Evolutionary conservation across 2,329 filamentous ascomycete genomes (phyloP).

Genomic region (Colletotrichum scovillei): DNA sequence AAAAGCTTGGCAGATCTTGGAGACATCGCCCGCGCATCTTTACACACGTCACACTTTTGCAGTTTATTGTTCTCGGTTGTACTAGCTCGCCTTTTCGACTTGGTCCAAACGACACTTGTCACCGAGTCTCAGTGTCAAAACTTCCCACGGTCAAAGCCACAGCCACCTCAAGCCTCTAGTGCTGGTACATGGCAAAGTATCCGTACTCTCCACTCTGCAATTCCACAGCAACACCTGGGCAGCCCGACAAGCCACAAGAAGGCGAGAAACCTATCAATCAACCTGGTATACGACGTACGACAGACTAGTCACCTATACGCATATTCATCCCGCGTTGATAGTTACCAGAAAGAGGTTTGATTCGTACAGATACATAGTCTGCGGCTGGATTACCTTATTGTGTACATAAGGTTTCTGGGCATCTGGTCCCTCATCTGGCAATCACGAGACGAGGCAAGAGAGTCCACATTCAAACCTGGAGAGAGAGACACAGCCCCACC

Average conservation of each 20-base stretch:
- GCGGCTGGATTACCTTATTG: neutral
- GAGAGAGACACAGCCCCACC: conserved; percentile 10
- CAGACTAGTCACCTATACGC: neutral
- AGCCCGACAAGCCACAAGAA: neutral
- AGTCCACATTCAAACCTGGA: neutral
- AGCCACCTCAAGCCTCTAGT: neutral
- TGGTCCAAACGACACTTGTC: neutral
- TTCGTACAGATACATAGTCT: neutral
- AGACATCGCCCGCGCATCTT: conserved; percentile 15
- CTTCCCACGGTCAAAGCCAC: conserved; percentile 18
- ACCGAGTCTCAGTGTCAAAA: conserved; percentile 8
- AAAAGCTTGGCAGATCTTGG: conserved; percentile 31
- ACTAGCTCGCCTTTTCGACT: conserved; percentile 3
- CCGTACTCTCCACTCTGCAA: neutral
- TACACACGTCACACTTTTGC: conserved; percentile 6
- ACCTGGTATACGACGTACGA: no score
- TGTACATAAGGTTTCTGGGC: conserved; percentile 10
- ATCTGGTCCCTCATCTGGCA: neutral
- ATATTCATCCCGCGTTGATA: neutral
- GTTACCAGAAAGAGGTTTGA: neutral
- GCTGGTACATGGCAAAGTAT: neutral
- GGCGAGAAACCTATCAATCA: neutral
- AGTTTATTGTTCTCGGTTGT: conserved; percentile 9
- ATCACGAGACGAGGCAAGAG: conserved; percentile 7
- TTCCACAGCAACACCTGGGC: neutral